Percentiles rank a stretch among this genome's conserved stretches.
Evolutionary conservation across 768 basidiomycete species (phyloP).

Genomic region (Grammothele lineata): DNA sequence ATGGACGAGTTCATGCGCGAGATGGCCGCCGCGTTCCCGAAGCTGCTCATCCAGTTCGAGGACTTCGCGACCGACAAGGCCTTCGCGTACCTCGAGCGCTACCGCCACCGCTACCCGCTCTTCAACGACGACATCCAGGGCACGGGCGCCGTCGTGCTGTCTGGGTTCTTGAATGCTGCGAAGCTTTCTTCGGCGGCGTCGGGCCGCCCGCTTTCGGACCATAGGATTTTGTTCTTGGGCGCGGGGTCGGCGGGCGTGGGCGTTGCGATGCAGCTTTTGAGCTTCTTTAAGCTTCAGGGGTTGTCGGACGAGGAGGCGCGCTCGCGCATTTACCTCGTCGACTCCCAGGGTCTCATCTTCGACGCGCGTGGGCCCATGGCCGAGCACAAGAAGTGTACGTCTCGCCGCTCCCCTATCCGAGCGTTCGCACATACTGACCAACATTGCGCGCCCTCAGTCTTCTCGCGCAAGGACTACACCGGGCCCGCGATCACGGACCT

Average conservation of each 20-base stretch:
- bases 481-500: slow-evolving; percentile 74
- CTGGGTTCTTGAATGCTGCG: slow-evolving; percentile 87
- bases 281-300: slow-evolving; percentile 84
- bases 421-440: too few species aligned
- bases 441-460: too few species aligned
- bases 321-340: slow-evolving; percentile 74
- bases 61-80: slow-evolving; percentile 93
- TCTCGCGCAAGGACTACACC: slow-evolving; percentile 75
- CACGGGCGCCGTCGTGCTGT: slow-evolving; percentile 89
- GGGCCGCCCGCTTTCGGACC: slow-evolving; percentile 61
- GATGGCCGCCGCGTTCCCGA: slow-evolving; percentile 70
- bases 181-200: slow-evolving; percentile 68
- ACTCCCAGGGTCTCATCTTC: slow-evolving; percentile 84
- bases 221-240: slow-evolving; percentile 89
- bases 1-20: slow-evolving; percentile 94
- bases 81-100: slow-evolving; percentile 77
- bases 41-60: slow-evolving; percentile 85
- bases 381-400: slow-evolving; percentile 77
- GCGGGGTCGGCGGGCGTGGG: slow-evolving; percentile 92
- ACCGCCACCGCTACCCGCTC: slow-evolving; percentile 68
- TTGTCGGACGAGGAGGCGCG: slow-evolving; percentile 75
- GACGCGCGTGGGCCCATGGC: slow-evolving; percentile 67
- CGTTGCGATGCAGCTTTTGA: slow-evolving; percentile 83
- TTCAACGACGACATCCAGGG: slow-evolving; percentile 92
- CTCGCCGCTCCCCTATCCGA: neutral